These are phyloP conservation scores for Hyphopichia khmerensis DNA, from an alignment of 1,139 yeast genomes.

Conservation along the genomic window DNA sequence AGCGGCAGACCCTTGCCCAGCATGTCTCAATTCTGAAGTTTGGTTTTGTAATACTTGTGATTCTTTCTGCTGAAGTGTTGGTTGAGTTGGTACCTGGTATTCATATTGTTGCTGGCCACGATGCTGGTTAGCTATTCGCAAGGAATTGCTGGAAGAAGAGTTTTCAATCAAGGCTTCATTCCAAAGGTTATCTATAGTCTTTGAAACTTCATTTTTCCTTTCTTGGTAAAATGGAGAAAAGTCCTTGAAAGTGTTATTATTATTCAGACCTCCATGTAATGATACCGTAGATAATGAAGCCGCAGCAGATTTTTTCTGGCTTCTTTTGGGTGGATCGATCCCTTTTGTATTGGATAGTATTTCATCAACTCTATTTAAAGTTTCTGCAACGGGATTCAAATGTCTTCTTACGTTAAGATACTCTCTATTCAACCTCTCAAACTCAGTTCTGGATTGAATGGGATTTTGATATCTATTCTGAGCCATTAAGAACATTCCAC, in stretches of 20 bases:
- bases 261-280: constrained; percentile 8
- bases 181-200: constrained; percentile 35
- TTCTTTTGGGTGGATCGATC: constrained; percentile 21
- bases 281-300: constrained; percentile 5
- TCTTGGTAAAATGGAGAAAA: constrained; percentile 33
- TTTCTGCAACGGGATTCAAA: constrained; percentile 65
- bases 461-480: constrained; percentile 43
- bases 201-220: constrained; percentile 28
- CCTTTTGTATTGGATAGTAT: constrained; percentile 16
- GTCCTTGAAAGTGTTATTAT: constrained; percentile 35
- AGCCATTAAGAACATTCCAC: constrained; percentile 31
- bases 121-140: constrained; percentile 7
- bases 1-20: not conserved
- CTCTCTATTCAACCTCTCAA: constrained; percentile 73
- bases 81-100: constrained; percentile 6
- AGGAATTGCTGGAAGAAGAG: constrained; percentile 3
- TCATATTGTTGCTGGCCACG: constrained; percentile 11
- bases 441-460: constrained; percentile 68
- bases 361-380: constrained; percentile 48
- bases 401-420: constrained; percentile 68
- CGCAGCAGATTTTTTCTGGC: constrained; percentile 11
- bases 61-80: constrained; percentile 1
- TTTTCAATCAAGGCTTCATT: constrained; percentile 35
- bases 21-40: not conserved
- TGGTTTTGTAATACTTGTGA: constrained; percentile 2